Evolutionary conservation across 257 asterid genomes (phyloP).

Genomic region (Penstemon barbatus): DNA sequence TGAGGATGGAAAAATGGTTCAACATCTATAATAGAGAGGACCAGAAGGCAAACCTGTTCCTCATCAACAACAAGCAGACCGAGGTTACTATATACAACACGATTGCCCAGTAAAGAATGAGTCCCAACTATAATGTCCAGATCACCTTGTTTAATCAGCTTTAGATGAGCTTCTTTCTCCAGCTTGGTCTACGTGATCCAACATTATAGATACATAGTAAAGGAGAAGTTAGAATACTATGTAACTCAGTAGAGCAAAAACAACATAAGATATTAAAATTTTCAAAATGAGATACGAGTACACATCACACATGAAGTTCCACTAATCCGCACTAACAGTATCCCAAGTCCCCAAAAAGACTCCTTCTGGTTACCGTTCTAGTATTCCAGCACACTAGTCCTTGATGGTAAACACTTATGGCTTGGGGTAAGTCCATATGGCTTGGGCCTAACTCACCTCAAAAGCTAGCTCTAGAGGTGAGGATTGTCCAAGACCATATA

Average conservation of each 20-base stretch:
- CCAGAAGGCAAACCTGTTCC: constrained; percentile 72
- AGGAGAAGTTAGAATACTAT: constrained; percentile 25
- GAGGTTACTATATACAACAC: constrained; percentile 82
- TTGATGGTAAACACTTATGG: too few species aligned
- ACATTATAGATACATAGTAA: constrained; percentile 32
- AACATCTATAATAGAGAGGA: constrained; percentile 31
- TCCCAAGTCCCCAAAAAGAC: not conserved
- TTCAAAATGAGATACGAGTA: constrained; percentile 14
- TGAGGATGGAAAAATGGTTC: constrained; percentile 18
- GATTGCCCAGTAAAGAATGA: constrained; percentile 86
- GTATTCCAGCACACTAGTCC: not conserved
- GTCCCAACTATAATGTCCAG: constrained; percentile 91
- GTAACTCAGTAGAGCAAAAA: constrained; percentile 22
- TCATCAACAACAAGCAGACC: constrained; percentile 98
- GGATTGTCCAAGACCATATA: too few species aligned
- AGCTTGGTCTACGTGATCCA: constrained; percentile 70
- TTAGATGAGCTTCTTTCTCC: constrained; percentile 74
- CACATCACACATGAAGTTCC: not conserved
- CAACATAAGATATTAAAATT: constrained; percentile 18
- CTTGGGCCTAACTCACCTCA: too few species aligned
- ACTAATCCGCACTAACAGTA: not conserved
- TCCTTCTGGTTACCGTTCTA: not conserved
- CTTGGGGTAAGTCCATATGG: too few species aligned
- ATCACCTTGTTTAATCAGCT: constrained; percentile 77
- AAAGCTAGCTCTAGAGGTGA: too few species aligned